Percentiles rank a stretch among this genome's conserved stretches.
phyloP scores from a whole-genome alignment of 2,329 filamentous ascomycete genomes.

The Aureobasidium musti region DNA sequence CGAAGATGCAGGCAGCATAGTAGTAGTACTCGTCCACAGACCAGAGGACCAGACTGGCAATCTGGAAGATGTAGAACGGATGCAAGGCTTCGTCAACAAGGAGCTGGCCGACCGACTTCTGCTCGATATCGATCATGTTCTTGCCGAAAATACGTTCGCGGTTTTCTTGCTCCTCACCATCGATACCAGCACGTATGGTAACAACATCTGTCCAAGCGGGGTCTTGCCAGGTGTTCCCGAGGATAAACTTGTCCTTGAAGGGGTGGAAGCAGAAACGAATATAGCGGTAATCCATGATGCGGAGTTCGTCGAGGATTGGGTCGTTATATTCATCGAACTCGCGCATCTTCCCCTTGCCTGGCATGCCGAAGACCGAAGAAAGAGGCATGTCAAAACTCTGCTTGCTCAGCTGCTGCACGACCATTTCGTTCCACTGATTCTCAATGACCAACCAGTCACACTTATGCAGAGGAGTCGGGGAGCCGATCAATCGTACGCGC shows the following conservation, averaged over 20 bases:
- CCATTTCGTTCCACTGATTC: conserved; percentile 96
- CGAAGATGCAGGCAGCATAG: conserved; percentile 90
- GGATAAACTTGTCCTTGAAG: conserved; percentile 80
- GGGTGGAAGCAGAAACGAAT: conserved; percentile 92
- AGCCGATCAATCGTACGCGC: conserved; percentile 76
- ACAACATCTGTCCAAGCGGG: conserved; percentile 80
- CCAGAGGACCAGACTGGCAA: conserved; percentile 92
- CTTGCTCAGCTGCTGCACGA: conserved; percentile 67
- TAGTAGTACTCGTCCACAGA: conserved; percentile 97
- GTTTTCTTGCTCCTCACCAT: conserved; percentile 81
- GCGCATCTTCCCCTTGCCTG: conserved; percentile 60
- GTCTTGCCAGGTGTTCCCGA: conserved; percentile 92
- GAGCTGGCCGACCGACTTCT: conserved; percentile 80
- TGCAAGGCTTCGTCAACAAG: conserved; percentile 95
- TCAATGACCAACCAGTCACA: conserved; percentile 94
- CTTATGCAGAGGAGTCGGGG: conserved; percentile 65
- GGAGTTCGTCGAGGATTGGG: conserved; percentile 72
- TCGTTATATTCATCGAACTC: conserved; percentile 73
- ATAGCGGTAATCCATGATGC: conserved; percentile 87
- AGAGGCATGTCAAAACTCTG: conserved; percentile 63
- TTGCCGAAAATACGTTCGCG: conserved; percentile 84
- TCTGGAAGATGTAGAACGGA: conserved; percentile 97
- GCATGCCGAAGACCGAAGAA: conserved; percentile 68
- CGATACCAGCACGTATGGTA: conserved; percentile 74
- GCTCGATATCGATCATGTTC: conserved; percentile 89